Evolutionary conservation across 2,329 filamentous ascomycete species (phyloP).

Genomic region (Ascochyta viciae-villosae): DNA sequence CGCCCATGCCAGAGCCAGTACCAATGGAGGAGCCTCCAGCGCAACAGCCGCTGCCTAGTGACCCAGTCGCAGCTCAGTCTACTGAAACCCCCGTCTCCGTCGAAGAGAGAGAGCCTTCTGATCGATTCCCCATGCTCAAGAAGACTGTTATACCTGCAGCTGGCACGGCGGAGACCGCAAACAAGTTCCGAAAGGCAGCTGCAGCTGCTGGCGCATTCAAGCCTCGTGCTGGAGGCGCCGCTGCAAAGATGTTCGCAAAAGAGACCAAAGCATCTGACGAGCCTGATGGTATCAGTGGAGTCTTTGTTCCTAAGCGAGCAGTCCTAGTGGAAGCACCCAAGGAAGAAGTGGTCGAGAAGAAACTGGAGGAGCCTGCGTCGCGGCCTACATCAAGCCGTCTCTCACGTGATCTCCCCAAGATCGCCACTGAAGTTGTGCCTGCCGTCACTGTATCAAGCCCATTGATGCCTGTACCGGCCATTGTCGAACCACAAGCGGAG

Average conservation of each 20-base stretch:
- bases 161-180: conserved; percentile 75
- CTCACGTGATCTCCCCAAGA: conserved; percentile 38
- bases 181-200: conserved; percentile 80
- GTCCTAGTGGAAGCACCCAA: conserved; percentile 35
- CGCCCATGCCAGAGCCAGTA: conserved; percentile 45
- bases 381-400: conserved; percentile 32
- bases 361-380: conserved; percentile 30
- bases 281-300: conserved; percentile 87
- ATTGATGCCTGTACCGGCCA: conserved; percentile 27
- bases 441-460: conserved; percentile 47
- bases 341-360: conserved; percentile 36
- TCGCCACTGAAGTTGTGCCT: conserved; percentile 44
- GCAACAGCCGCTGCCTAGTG: conserved; percentile 6
- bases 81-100: conserved; percentile 9
- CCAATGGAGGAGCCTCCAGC: conserved; percentile 47
- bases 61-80: conserved; percentile 17
- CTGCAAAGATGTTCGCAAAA: conserved; percentile 73
- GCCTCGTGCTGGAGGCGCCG: conserved; percentile 85
- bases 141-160: conserved; percentile 61
- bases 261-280: conserved; percentile 67
- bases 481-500: conserved; percentile 22
- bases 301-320: conserved; percentile 73
- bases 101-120: conserved; percentile 58
- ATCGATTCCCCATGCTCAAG: conserved; percentile 89
- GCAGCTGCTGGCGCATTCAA: conserved; percentile 75